Evolutionary conservation across 2,329 filamentous ascomycete species (phyloP), one percentile per base, ranked within the genome.

Genomic region (Chaetomium sp.): DNA sequence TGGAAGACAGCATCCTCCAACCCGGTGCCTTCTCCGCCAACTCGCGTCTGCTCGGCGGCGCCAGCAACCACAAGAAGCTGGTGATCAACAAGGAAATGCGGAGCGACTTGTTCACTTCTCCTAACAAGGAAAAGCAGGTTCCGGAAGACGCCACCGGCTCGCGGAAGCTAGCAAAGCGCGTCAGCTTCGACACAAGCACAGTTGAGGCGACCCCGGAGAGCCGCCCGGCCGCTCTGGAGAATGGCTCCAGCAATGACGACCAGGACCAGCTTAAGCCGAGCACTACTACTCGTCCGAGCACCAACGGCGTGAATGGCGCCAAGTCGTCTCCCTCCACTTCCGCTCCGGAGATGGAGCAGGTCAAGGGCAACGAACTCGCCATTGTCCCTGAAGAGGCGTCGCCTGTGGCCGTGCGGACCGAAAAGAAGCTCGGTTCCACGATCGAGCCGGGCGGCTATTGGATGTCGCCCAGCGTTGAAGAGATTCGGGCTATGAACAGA

Each of bases 81-180:
- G 90, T 93, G 60, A 97, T 99, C 75, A 96, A 97, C 78, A 89
- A 92, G 68, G 90, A 89, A 70, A 83, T 99, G 74, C 86, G 91
- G 61, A 93, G 85, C 64, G 90, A 92, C 71, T 80, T 89, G 19
- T 90, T 89, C 74, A 83, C 82, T 2, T 85, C 86, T 1, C 85
- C 86, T 0, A 82, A 79, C 61, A 87, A 83, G 73, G 82, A 84
- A 42, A 83, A 81, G 71, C 72, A 76, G 19, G 67, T 73, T 1
- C 70, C 74, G 23, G 83, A 83, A 16, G 71, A 77, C 51, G 64
- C 75, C 55, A 76, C 82, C 67, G 75, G 80, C 67, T 74, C 78
- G 35, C 80, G 83, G 60, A 88, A 88, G 72, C 78, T 91, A 49
- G 89, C 89, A 69, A 97, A 97, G 81, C 88, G 90, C 60, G 95